These are phyloP conservation scores for Pseudoneurospora amorphoporcata DNA, from an alignment of 495 filamentous ascomycete genomes.

Conservation along the genomic window DNA sequence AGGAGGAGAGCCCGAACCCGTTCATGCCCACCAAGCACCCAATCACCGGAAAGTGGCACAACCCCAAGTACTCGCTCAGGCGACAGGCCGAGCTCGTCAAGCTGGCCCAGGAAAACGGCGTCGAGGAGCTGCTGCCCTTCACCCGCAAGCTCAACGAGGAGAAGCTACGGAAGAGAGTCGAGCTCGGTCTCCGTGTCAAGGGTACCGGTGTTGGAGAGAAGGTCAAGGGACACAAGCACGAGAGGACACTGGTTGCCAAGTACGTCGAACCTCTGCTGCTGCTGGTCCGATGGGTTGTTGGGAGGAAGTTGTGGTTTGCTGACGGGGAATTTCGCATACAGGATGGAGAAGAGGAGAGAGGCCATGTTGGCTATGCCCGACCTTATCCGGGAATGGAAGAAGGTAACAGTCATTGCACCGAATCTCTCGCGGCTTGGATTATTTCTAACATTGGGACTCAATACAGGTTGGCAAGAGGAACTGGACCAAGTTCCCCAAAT, in stretches of 20 bases:
- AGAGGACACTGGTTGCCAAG: constrained; percentile 72
- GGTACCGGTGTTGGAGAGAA: constrained; percentile 85
- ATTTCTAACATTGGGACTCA: constrained; percentile 5
- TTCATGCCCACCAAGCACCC: constrained; percentile 65
- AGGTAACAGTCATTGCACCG: constrained; percentile 44
- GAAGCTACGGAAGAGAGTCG: constrained; percentile 52
- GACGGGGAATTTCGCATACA: constrained; percentile 21
- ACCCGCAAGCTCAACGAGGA: constrained; percentile 65
- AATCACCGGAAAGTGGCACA: constrained; percentile 64
- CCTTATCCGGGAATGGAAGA: constrained; percentile 85
- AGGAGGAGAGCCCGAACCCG: constrained; percentile 51
- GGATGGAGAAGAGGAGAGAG: constrained; percentile 76
- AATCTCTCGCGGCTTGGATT: not conserved
- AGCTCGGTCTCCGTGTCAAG: constrained; percentile 70
- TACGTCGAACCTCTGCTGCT: constrained; percentile 27
- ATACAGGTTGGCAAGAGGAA: constrained; percentile 69
- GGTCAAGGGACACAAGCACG: constrained; percentile 90
- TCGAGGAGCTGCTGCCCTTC: constrained; percentile 73
- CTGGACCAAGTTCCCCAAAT: constrained; percentile 88
- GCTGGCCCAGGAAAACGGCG: constrained; percentile 65
- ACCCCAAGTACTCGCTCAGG: constrained; percentile 70
- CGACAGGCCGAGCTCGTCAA: constrained; percentile 89
- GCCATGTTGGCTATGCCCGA: constrained; percentile 92
- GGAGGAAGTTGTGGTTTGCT: constrained; percentile 2
- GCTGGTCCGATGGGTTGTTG: not conserved